Base-by-base conservation (phyloP, 2,329 filamentous ascomycete genomes). In the Exophiala sideris region DNA sequence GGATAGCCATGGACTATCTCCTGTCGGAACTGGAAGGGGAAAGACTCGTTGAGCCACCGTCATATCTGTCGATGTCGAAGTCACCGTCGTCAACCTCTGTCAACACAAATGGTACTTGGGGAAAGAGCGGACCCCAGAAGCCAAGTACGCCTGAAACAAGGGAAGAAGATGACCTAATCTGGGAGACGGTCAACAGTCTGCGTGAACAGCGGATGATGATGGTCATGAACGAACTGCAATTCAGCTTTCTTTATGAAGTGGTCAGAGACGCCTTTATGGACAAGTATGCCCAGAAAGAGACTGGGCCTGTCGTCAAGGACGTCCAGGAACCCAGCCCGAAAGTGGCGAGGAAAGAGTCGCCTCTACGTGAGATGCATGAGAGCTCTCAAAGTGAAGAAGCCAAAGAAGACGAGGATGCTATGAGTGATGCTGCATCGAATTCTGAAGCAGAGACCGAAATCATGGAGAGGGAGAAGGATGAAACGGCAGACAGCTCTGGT, bases 1-100 rank as follows among this genome's bases (percentile, higher is more conserved):
- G 97, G 68, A 96, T 99, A 65, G 88, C 90, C 1, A 80, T 99
- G n/a, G 94, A 97, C 71, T 90, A 95, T 70, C 81, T 99, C 21
- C 79, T 95, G 59, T 81, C 85, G 34, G 90, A 96, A 70, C 79
- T 97, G 8, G 84, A 89, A 21, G 80, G 84, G 5, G 92, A 91
- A 46, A 79, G 84, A 18, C 73, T 95, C 46, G 76, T 81, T 58
- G 67, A 59, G 16, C 14, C 52, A 10, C 44, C 51, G 14, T 45
- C 56, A 20, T 20, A 36, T 11, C 44, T 45, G 12, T 20, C 14
- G 4, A 44, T 45, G 18, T n/a, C 42, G 5, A 47, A 12, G 12
- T 14, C 48, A 42, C n/a, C 39, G n/a, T 14, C 40, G 9, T 16
- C 52, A 16, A 16, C 33, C 5, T 47, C 59, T 7, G 46, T 44